phyloP scores from a whole-genome alignment of 2,329 filamentous ascomycete genomes.

The Tolypocladium inflatum region DNA sequence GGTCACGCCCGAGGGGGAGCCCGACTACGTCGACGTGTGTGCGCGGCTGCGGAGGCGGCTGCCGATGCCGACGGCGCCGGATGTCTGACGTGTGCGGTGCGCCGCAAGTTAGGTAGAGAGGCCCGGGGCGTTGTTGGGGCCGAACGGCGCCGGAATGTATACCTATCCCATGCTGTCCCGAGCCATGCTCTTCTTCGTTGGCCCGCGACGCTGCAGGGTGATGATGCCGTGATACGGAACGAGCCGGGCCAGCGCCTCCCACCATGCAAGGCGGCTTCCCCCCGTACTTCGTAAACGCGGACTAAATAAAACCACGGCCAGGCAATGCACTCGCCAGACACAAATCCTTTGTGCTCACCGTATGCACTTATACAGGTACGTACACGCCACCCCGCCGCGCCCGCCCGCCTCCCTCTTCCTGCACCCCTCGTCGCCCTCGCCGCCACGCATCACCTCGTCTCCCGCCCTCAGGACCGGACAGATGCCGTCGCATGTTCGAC shows the following conservation, averaged over 20 bases:
- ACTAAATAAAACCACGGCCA: no score
- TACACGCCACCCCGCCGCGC: background rate
- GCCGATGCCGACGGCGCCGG: conserved; percentile 26
- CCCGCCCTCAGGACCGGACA: no score
- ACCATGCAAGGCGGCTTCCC: background rate
- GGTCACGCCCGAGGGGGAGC: conserved; percentile 62
- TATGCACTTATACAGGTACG: background rate
- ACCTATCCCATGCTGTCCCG: no score
- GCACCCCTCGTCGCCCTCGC: background rate
- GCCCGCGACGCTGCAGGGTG: background rate
- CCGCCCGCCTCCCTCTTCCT: background rate
- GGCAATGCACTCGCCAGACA: background rate
- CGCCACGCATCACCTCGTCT: background rate
- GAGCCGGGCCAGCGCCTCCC: background rate
- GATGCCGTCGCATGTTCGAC: background rate
- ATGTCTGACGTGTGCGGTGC: conserved; percentile 4
- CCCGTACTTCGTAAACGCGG: no score
- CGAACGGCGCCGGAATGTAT: no score
- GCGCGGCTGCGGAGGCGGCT: conserved; percentile 32
- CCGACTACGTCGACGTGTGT: conserved; percentile 60
- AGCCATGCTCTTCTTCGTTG: background rate
- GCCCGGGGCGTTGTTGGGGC: no score
- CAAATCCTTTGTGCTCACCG: background rate
- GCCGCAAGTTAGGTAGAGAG: no score
- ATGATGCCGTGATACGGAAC: no score